Base-by-base conservation (phyloP, 2,329 filamentous ascomycete species). In the Scedosporium aurantiacum region DNA sequence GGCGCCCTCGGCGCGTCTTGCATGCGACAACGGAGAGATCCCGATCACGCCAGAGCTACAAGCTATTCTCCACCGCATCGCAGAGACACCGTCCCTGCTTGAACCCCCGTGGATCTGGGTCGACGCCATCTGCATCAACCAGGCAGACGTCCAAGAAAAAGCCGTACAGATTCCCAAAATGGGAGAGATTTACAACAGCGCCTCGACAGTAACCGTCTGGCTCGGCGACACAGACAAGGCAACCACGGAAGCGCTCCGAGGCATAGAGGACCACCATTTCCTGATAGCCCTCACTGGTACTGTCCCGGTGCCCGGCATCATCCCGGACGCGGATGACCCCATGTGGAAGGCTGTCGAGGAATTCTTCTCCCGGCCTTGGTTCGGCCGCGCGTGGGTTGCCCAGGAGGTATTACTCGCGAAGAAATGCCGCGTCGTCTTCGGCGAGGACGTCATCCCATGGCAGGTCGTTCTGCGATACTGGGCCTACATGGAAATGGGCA, bases 301-400 rank as follows among this genome's bases (percentile, higher is more conserved):
- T 6, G 21, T 18, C 21, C 40, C 18, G 4, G 12, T 56, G n/a
- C 23, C 28, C 5, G 28, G 23, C n/a, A 32, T 8, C 25, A 56
- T 56, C 54, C 54, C 43, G 8, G 16, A 6, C 21, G 16, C 16
- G 21, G 14, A 47, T 23, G 43, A n/a, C 43, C 43, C 43, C 27
- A n/a, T 37, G 14, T 58, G 27, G 57, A 37, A 10, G 4, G 59
- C 59, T 14, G 43, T 32, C 59, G 28, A 52, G n/a, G 21, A 47
- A 28, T 47, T 68, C 32, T 66, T 64, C 55, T 58, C 56, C 5
- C 62, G 68, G 23, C 55, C 64, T 1, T 71, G 69, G 67, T 70
- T 70, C 60, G 52, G 63, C 4, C 66, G 69, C 2, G 66, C 69
- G 18, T 71, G 69, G 69, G 67, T 68, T 60, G 63, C 70, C 25